Percentiles rank a stretch among this genome's conserved stretches.
Conservation (phyloP, 2,329 filamentous ascomycete genomes). For the Curvularia lunata region DNA sequence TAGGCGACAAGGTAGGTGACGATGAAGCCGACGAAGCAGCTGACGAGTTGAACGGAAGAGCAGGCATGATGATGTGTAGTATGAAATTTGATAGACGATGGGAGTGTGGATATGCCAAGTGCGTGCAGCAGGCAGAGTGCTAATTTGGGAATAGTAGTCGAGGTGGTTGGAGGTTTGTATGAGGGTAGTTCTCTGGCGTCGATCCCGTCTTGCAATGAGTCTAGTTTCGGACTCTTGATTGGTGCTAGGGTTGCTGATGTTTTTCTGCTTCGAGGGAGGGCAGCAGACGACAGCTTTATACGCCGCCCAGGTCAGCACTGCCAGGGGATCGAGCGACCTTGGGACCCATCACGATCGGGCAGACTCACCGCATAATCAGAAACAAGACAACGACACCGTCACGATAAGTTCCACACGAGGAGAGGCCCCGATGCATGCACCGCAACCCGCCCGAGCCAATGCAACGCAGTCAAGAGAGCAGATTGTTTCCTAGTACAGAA, state of each 20-base stretch:
- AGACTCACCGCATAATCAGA: conserved; percentile 42
- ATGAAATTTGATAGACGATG: conserved; percentile 13
- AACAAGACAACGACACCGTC: conserved; percentile 36
- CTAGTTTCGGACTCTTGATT: conserved; percentile 28
- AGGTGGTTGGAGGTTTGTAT: conserved; percentile 36
- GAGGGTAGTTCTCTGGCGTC: conserved; percentile 41
- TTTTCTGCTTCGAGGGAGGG: conserved; percentile 35
- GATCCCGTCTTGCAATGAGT: conserved; percentile 36
- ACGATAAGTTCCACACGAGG: conserved; percentile 37
- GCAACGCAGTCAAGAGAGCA: conserved; percentile 30
- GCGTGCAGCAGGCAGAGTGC: conserved; percentile 11
- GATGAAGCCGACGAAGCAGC: conserved; percentile 45
- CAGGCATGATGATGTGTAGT: conserved; percentile 43
- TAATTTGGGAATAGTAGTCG: conserved; percentile 15
- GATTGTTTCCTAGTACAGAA: conserved; percentile 33
- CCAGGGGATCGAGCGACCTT: conserved; percentile 19
- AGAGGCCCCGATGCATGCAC: conserved; percentile 40
- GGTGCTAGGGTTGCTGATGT: conserved; percentile 34
- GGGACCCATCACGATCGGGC: conserved; percentile 24
- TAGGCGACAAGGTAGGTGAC: conserved; percentile 39
- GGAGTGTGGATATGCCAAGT: conserved; percentile 2
- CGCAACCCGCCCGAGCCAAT: conserved; percentile 39
- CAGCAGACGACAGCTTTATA: conserved; percentile 43
- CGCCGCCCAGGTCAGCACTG: conserved; percentile 4
- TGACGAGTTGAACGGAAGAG: conserved; percentile 43